A percentile compares a stretch with the other conserved stretches of the same genome.
Conservation (phyloP, 805 yeast species). For the Dipodascopsis tothii region DNA sequence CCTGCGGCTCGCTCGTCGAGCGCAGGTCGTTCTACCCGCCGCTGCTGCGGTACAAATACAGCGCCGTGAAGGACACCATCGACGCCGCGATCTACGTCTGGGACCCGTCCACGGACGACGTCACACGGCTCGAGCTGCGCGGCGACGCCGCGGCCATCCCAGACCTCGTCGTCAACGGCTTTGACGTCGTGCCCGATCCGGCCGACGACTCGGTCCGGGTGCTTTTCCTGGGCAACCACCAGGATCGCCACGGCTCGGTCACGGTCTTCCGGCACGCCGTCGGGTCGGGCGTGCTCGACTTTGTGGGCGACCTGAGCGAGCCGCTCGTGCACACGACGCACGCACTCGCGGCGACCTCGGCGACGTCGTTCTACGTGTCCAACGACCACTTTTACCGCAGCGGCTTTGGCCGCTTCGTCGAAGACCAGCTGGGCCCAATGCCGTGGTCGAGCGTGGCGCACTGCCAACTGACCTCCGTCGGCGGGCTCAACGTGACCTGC, state of each 20-base stretch:
- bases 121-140: constrained; percentile 3
- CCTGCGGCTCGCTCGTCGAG: constrained; percentile 9
- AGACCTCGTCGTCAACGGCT: constrained; percentile 11
- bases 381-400: constrained; percentile 11
- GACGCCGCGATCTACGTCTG: constrained; percentile 4
- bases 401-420: constrained; percentile 3
- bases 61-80: not conserved
- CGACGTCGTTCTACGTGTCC: constrained; percentile 9
- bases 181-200: constrained; percentile 7
- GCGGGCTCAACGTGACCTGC: constrained; percentile 1
- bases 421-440: constrained; percentile 8
- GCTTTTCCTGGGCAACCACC: constrained; percentile 12
- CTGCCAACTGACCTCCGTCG: constrained; percentile 2
- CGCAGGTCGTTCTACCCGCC: constrained; percentile 11
- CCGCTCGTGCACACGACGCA: constrained; percentile 8
- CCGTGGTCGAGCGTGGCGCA: constrained; percentile 8
- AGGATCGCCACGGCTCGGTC: constrained; percentile 4
- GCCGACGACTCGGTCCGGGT: constrained; percentile 4
- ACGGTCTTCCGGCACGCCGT: constrained; percentile 5
- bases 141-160: not conserved
- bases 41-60: constrained; percentile 4
- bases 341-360: constrained; percentile 7
- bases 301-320: constrained; percentile 1
- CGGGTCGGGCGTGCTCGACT: constrained; percentile 2
- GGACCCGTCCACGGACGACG: constrained; percentile 2